Conservation (phyloP, 192 early-diverging fungal species). For the Geranomyces michiganensis region DNA sequence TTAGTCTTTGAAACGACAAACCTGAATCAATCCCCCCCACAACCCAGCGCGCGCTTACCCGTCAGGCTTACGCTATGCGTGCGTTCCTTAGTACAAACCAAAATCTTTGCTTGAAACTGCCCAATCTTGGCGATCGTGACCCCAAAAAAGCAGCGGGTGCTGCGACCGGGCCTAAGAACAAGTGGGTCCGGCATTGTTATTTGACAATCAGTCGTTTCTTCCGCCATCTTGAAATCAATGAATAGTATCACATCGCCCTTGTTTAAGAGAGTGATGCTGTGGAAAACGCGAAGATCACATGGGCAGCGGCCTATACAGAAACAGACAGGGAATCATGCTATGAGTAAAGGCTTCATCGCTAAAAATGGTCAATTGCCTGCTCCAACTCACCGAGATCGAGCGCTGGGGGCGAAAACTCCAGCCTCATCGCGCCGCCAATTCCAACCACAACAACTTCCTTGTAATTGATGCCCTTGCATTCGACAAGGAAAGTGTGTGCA, state of each 20-base stretch:
- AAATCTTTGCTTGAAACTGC: slow-evolving; percentile 40
- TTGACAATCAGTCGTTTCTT: slow-evolving; percentile 27
- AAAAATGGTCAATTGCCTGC: neutral
- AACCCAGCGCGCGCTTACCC: slow-evolving; percentile 38
- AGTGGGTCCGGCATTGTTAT: slow-evolving; percentile 47
- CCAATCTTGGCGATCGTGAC: slow-evolving; percentile 46
- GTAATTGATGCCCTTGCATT: slow-evolving; percentile 67
- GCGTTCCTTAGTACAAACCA: slow-evolving; percentile 49
- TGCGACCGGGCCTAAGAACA: slow-evolving; percentile 40
- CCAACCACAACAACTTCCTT: slow-evolving; percentile 65
- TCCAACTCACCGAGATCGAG: slow-evolving; percentile 50
- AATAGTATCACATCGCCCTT: slow-evolving; percentile 55
- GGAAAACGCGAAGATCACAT: slow-evolving; percentile 48
- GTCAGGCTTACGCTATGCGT: slow-evolving; percentile 37
- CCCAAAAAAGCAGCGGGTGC: slow-evolving; percentile 40
- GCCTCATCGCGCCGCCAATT: slow-evolving; percentile 56
- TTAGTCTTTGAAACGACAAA: too few relatives aligned
- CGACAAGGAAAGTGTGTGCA: slow-evolving; percentile 55
- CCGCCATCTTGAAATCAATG: slow-evolving; percentile 38
- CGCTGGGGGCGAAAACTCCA: slow-evolving; percentile 53
- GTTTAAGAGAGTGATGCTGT: slow-evolving; percentile 49
- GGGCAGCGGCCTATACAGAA: slow-evolving; percentile 49
- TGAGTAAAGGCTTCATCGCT: neutral
- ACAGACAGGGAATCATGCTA: neutral
- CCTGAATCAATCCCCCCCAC: neutral